phyloP scores from a whole-genome alignment of 805 yeast species.

The Zygotorulaspora danielsina region DNA sequence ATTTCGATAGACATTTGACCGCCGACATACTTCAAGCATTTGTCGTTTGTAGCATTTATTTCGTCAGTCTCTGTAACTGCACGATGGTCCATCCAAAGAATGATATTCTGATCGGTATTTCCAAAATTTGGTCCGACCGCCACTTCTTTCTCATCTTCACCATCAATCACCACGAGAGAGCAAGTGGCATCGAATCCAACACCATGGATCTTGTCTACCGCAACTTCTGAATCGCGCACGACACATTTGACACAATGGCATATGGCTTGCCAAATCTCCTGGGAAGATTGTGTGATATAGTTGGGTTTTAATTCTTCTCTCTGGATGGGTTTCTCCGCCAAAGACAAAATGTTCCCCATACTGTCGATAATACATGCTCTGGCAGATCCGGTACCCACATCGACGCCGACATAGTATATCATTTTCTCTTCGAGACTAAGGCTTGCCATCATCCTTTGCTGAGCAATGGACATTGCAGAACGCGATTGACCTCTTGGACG shows the following conservation, averaged over 20 bases:
- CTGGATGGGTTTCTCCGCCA: conserved; percentile 74
- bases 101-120: conserved; percentile 71
- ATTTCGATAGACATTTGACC: conserved; percentile 97
- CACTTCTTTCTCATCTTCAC: conserved; percentile 60
- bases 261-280: conserved; percentile 88
- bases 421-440: conserved; percentile 18
- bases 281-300: conserved; percentile 78
- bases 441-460: conserved; percentile 24
- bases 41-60: conserved; percentile 77
- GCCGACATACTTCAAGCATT: conserved; percentile 85
- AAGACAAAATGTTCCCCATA: conserved; percentile 72
- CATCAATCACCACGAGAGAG: conserved; percentile 78
- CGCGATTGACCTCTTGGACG: conserved; percentile 22
- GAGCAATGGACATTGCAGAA: conserved; percentile 24
- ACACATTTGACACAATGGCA: conserved; percentile 77
- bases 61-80: conserved; percentile 75
- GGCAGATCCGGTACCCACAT: conserved; percentile 97
- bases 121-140: conserved; percentile 90
- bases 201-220: conserved; percentile 66
- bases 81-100: conserved; percentile 98
- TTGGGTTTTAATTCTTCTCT: conserved; percentile 70
- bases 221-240: conserved; percentile 68
- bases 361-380: conserved; percentile 88
- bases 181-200: conserved; percentile 98
- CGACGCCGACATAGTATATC: conserved; percentile 69